These are phyloP conservation scores for Suhomyces yuchorum DNA, from an alignment of 1,139 yeast genomes.

Conservation along the genomic window DNA sequence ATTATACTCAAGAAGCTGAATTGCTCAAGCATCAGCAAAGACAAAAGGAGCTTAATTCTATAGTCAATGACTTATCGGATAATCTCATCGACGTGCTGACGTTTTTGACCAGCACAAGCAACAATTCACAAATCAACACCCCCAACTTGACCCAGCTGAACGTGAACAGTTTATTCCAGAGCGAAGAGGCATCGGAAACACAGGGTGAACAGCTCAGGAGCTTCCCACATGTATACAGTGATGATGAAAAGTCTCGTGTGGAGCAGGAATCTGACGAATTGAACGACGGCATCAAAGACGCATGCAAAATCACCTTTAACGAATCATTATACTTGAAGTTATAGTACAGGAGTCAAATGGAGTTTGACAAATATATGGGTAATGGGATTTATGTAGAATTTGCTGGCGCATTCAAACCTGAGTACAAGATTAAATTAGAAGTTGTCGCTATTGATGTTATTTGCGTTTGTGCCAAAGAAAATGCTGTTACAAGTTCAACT, in stretches of 20 bases:
- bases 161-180: constrained; percentile 12
- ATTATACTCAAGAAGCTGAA: constrained; percentile 44
- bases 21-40: constrained; percentile 45
- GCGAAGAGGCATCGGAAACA: constrained; percentile 10
- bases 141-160: constrained; percentile 11
- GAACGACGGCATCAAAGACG: constrained; percentile 24
- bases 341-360: constrained; percentile 12
- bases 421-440: no score
- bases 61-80: constrained; percentile 48
- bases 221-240: constrained; percentile 17
- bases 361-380: constrained; percentile 1
- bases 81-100: constrained; percentile 49
- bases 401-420: no score
- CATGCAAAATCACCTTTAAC: constrained; percentile 25
- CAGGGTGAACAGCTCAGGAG: constrained; percentile 12
- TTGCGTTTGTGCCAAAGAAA: neutral
- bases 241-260: constrained; percentile 26
- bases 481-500: no score
- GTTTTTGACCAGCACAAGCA: constrained; percentile 30
- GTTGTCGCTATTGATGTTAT: neutral
- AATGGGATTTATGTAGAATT: constrained; percentile 4
- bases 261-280: constrained; percentile 23
- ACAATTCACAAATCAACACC: constrained; percentile 10
- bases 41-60: constrained; percentile 44
- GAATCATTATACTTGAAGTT: constrained; percentile 37